phyloP scores from a whole-genome alignment of 1,284 basidiomycete species.

The Wolfiporia cocos region DNA sequence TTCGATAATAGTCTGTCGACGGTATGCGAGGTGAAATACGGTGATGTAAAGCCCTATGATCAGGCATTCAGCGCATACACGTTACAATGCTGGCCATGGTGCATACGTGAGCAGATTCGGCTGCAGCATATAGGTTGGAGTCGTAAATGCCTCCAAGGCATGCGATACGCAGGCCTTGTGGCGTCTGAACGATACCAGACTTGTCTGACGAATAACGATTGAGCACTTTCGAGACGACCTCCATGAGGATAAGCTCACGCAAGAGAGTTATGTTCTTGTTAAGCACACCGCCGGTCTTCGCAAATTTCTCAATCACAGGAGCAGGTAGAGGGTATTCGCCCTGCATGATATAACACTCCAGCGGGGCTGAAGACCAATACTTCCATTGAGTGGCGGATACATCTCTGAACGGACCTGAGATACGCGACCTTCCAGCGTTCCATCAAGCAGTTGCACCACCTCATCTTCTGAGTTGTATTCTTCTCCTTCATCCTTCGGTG shows the following conservation, averaged over 20 bases:
- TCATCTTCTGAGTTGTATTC: slow-evolving; percentile 41
- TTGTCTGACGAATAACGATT: slow-evolving; percentile 51
- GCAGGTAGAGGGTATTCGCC: slow-evolving; percentile 72
- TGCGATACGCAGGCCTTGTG: slow-evolving; percentile 80
- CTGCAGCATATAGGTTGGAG: slow-evolving; percentile 44
- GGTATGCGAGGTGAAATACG: slow-evolving; percentile 65
- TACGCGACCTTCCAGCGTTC: slow-evolving; percentile 53
- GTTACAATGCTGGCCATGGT: background rate
- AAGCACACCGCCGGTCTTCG: slow-evolving; percentile 71
- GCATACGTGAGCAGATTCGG: slow-evolving; percentile 53
- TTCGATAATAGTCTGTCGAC: slow-evolving; percentile 69
- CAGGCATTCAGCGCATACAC: slow-evolving; percentile 2
- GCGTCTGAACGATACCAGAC: slow-evolving; percentile 76
- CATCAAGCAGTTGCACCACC: slow-evolving; percentile 54
- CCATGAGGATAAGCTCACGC: slow-evolving; percentile 43
- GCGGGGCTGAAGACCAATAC: slow-evolving; percentile 52
- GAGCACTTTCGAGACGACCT: background rate
- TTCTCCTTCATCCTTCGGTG: slow-evolving; percentile 37
- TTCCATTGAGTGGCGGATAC: slow-evolving; percentile 6
- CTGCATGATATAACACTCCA: slow-evolving; percentile 91
- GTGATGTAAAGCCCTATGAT: slow-evolving; percentile 62
- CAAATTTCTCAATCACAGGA: slow-evolving; percentile 67
- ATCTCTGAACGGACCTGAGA: slow-evolving; percentile 3
- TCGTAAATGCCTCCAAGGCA: slow-evolving; percentile 80
- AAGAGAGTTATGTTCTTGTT: slow-evolving; percentile 80